These are phyloP conservation scores for Mycena haematopus DNA, from an alignment of 768 basidiomycete species.

Conservation along the genomic window DNA sequence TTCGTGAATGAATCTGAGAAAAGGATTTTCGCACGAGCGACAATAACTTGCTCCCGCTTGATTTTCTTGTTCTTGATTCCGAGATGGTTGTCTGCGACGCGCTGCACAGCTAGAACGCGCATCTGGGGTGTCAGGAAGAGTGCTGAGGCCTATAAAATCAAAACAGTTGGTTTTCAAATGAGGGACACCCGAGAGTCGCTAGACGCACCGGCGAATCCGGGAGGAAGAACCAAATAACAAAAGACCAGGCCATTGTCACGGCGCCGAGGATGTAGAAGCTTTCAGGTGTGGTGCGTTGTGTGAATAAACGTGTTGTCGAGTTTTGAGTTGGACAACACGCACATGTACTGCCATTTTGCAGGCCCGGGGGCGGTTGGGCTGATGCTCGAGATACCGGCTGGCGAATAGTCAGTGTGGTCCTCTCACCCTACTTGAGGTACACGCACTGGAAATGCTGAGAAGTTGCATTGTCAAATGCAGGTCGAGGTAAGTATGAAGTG, in stretches of 20 bases:
- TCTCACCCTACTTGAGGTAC: not conserved
- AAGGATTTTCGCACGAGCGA: conserved; percentile 15
- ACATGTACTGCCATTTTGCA: conserved; percentile 30
- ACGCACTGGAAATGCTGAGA: conserved; percentile 22
- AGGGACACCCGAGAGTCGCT: not conserved
- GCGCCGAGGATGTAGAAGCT: conserved; percentile 32
- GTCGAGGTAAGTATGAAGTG: not conserved
- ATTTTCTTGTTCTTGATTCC: conserved; percentile 36
- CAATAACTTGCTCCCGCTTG: conserved; percentile 28
- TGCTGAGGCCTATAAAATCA: conserved; percentile 19
- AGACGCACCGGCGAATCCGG: conserved; percentile 29
- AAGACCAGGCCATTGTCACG: conserved; percentile 27
- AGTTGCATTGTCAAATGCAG: not conserved
- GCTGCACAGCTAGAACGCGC: conserved; percentile 31
- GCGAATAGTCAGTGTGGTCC: not conserved
- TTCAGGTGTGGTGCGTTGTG: not conserved
- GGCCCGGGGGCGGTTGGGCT: conserved; percentile 24
- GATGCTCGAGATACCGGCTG: conserved; percentile 29
- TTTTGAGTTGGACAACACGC: not conserved
- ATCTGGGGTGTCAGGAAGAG: conserved; percentile 23
- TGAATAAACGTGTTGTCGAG: not conserved
- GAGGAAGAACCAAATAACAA: conserved; percentile 28
- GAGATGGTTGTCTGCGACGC: conserved; percentile 34
- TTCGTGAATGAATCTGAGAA: not conserved
- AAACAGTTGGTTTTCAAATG: not conserved